phyloP scores from a whole-genome alignment of 2,329 filamentous ascomycete species.

The Colletotrichum higginsianum region DNA sequence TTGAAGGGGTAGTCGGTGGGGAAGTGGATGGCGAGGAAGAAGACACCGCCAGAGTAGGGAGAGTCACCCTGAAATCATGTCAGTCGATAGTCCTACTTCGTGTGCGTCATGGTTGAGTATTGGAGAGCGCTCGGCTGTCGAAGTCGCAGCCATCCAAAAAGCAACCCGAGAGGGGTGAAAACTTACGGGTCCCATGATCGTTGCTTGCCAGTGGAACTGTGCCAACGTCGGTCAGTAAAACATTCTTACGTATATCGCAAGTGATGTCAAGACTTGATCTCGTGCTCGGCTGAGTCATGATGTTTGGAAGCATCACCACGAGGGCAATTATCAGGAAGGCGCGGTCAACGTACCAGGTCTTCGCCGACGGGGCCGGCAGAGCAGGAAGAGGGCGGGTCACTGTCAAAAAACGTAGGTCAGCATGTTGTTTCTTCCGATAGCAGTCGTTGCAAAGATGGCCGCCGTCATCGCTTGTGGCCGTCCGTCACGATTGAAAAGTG shows the following conservation, averaged over 20 bases:
- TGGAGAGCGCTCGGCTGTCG: neutral
- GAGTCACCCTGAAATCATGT: constrained; percentile 80
- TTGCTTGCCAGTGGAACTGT: constrained; percentile 99
- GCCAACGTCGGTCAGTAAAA: constrained; percentile 26
- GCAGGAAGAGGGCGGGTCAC: constrained; percentile 98
- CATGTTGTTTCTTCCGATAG: constrained; percentile 26
- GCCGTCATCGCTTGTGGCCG: constrained; percentile 11
- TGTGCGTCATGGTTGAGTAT: neutral
- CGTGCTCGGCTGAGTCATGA: constrained; percentile 45
- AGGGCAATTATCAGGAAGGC: constrained; percentile 45
- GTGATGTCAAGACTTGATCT: constrained; percentile 30
- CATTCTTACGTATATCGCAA: neutral
- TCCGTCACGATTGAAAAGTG: constrained; percentile 17
- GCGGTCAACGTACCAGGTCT: constrained; percentile 84
- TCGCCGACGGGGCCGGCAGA: constrained; percentile 97
- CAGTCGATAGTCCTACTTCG: neutral
- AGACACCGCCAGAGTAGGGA: constrained; percentile 97
- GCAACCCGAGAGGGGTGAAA: constrained; percentile 12
- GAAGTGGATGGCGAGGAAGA: constrained; percentile 99
- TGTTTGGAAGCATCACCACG: constrained; percentile 33
- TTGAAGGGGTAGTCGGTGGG: constrained; percentile 99
- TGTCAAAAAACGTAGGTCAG: constrained; percentile 59
- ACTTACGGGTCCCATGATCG: constrained; percentile 99
- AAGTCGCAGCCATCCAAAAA: constrained; percentile 1
- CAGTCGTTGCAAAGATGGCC: neutral